phyloP scores from a whole-genome alignment of 2,329 filamentous ascomycete genomes.

The Scedosporium apiospermum region DNA sequence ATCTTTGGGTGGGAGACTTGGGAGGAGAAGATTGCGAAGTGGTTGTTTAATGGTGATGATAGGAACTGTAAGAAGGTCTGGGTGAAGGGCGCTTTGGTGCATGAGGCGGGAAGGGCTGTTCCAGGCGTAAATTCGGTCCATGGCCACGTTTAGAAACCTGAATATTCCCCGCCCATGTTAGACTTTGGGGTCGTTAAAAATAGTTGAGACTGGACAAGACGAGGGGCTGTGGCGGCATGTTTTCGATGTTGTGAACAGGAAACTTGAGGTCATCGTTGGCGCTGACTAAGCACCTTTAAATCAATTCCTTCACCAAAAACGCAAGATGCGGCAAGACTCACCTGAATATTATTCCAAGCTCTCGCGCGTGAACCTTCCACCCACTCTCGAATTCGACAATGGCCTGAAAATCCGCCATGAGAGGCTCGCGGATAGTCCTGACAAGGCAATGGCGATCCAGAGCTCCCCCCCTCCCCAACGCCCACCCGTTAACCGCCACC shows the following conservation, averaged over 20 bases:
- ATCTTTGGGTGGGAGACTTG: constrained; percentile 88
- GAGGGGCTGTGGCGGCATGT: no score
- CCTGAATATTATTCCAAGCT: not conserved
- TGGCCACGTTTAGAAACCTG: not conserved
- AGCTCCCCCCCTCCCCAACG: not conserved
- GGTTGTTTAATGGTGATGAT: constrained; percentile 90
- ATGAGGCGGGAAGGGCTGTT: constrained; percentile 32
- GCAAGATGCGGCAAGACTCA: not conserved
- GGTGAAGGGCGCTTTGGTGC: constrained; percentile 77
- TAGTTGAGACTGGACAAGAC: no score
- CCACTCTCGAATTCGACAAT: not conserved
- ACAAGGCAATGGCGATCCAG: constrained; percentile 22
- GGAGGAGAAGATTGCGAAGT: constrained; percentile 82
- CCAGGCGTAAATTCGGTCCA: not conserved
- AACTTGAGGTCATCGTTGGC: not conserved
- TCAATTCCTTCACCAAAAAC: no score
- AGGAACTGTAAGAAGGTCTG: constrained; percentile 82
- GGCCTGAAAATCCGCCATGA: constrained; percentile 4
- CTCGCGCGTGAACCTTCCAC: not conserved
- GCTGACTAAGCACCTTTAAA: not conserved
- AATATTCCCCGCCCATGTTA: no score
- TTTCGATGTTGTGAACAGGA: no score
- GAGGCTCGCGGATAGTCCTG: constrained; percentile 20
- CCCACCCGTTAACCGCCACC: not conserved
- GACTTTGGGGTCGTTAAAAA: no score